phyloP scores from a whole-genome alignment of 305 asterid species.

The Fraxinus albicans region DNA sequence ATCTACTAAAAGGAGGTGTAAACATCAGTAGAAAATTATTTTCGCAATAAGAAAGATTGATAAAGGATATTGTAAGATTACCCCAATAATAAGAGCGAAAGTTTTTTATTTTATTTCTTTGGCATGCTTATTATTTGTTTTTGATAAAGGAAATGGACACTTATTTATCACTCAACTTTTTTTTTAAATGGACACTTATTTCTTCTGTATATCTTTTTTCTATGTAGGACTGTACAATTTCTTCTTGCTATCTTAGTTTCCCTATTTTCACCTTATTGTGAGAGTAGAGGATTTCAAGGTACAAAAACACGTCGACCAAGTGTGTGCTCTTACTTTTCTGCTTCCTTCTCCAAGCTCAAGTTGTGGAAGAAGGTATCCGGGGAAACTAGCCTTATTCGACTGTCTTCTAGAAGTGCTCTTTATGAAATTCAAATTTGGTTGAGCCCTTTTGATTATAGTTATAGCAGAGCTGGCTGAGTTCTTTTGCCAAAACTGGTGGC shows the following conservation, averaged over 20 bases:
- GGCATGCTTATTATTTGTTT: neutral
- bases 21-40: neutral
- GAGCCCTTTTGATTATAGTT: slow-evolving; percentile 82
- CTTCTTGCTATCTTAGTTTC: slow-evolving; percentile 16
- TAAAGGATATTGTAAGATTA: neutral
- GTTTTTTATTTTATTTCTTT: neutral
- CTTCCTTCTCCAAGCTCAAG: neutral
- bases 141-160: neutral
- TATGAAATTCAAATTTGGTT: slow-evolving; percentile 92
- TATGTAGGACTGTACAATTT: slow-evolving; percentile 36
- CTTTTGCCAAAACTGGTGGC: slow-evolving; percentile 64
- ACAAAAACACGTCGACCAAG: slow-evolving; percentile 14
- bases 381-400: neutral
- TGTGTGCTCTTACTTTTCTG: neutral
- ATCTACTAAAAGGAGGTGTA: neutral
- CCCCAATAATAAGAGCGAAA: neutral
- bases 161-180: too few relatives aligned
- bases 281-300: slow-evolving; percentile 17
- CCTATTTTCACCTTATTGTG: neutral
- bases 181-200: neutral
- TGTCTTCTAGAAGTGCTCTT: slow-evolving; percentile 64
- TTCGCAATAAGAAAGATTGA: neutral
- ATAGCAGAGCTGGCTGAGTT: slow-evolving; percentile 46
- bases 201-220: neutral
- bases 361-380: neutral